Percentiles rank a stretch among this genome's conserved stretches.
Evolutionary conservation across 257 asterid genomes (phyloP).

Genomic region (Eustoma russellianum): DNA sequence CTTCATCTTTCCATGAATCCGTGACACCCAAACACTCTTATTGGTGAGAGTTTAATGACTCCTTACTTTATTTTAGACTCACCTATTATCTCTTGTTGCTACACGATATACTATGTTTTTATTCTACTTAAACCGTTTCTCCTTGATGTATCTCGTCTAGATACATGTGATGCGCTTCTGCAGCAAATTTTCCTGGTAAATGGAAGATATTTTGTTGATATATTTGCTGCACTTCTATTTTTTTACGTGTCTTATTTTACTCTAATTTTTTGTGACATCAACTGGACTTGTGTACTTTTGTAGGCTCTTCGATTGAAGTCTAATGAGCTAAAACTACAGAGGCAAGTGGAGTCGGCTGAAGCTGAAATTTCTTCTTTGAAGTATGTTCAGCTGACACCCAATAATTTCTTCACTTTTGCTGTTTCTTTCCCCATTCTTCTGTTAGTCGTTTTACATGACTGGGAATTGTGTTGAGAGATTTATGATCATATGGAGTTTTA

Average conservation of each 20-base stretch:
- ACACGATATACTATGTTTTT: too few species aligned
- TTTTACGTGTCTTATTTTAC: not conserved
- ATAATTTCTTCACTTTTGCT: constrained; percentile 2
- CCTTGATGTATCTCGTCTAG: too few species aligned
- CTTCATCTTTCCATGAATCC: too few species aligned
- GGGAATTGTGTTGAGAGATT: not conserved
- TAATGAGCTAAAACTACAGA: constrained; percentile 85
- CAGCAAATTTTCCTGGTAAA: too few species aligned
- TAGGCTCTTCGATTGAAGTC: constrained; percentile 96
- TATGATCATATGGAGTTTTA: too few species aligned
- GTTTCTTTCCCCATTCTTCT: not conserved
- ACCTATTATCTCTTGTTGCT: too few species aligned
- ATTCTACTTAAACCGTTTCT: too few species aligned
- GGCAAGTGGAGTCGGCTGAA: constrained; percentile 66
- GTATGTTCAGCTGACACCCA: constrained; percentile 25
- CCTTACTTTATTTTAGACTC: too few species aligned
- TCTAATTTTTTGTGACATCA: not conserved
- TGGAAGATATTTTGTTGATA: too few species aligned
- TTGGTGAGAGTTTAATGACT: too few species aligned
- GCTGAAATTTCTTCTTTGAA: constrained; percentile 64
- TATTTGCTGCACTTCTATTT: not conserved
- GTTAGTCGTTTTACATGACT: not conserved
- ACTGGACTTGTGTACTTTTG: constrained; percentile 9
- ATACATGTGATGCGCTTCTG: too few species aligned
- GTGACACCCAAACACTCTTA: too few species aligned